Conservation (phyloP, 2,329 filamentous ascomycete species). For the Aspergillus brasiliensis region DNA sequence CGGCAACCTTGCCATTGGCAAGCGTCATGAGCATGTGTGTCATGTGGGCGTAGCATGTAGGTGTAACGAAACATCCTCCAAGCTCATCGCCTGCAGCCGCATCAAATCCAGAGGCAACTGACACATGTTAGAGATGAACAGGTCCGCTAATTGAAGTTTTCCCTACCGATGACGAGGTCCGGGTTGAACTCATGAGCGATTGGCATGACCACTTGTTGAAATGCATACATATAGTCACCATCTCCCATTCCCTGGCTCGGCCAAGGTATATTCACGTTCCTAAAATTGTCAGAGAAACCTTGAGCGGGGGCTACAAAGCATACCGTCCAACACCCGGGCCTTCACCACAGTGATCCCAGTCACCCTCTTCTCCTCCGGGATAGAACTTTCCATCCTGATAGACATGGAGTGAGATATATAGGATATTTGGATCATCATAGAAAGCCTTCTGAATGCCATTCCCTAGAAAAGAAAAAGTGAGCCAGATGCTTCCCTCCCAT, state of each 20-base stretch:
- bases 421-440: conserved; percentile 88
- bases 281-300: conserved; percentile 26
- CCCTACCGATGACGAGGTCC: conserved; percentile 76
- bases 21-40: conserved; percentile 98
- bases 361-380: conserved; percentile 63
- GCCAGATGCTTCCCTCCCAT: not conserved
- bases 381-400: conserved; percentile 85
- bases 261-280: conserved; percentile 71
- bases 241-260: conserved; percentile 80
- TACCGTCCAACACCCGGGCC: conserved; percentile 60
- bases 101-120: conserved; percentile 91
- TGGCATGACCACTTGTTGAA: conserved; percentile 95
- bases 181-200: conserved; percentile 92
- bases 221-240: conserved; percentile 94
- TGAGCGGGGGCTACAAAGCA: conserved; percentile 15
- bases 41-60: conserved; percentile 94
- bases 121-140: conserved; percentile 14
- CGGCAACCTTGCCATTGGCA: conserved; percentile 83
- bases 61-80: conserved; percentile 89
- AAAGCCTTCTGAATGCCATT: conserved; percentile 97
- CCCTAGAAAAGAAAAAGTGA: conserved; percentile 50
- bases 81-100: conserved; percentile 91
- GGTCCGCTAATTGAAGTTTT: not conserved
- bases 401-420: conserved; percentile 94
- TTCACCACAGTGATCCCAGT: conserved; percentile 61